Base-by-base conservation (phyloP, 208 protist genomes). In the Acanthamoeba rhysodes region DNA sequence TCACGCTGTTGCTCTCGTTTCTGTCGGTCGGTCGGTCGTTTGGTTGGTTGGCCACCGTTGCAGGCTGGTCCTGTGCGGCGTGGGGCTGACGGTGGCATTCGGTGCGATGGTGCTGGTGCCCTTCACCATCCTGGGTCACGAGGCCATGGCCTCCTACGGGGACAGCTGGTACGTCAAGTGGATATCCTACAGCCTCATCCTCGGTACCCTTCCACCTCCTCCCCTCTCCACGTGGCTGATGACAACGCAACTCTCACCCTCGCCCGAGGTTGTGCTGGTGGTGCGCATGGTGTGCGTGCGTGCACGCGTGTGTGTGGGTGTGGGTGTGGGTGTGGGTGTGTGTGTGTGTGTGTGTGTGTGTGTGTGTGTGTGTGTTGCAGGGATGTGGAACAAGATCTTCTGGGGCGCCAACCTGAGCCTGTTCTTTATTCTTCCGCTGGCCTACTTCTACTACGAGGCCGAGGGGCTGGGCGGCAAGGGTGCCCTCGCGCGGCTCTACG, bases 371-470 rank as follows among this genome's bases (percentile, higher is more conserved):
- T 37, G 27, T 20, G 32, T 32, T 41, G 29, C 76, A 96, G 95
- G 91, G 72, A 62, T 96, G 62, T 96, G 95, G 95, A 96, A 96
- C 74, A 95, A 96, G 53, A 96, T 96, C 78, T 96, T 96, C 84
- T 96, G 95, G 95, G 95, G 95, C 20, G 68, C 95, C 37, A 96
- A 96, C 57, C 88, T 96, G 84, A 93, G 82, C 50, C 78, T 96
- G 41, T 96, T 96, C 92, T 66, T 96, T 41, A 94, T 96, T n/a
- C 55, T 96, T 59, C 95, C 95, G 55, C 93, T 96, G 64, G 90
- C 95, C 7, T 96, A 96, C 55, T 96, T 96, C 59, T 96, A 94
- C 57, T 96, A 96, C 68, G 95, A 96, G 80, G 88, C 95, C 0
- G 95, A 96, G 37, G 90, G 90, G 29, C 57, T 96, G 27, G 94